Evolutionary conservation across 768 basidiomycete species (phyloP).

Genomic region (Terana coerulea): DNA sequence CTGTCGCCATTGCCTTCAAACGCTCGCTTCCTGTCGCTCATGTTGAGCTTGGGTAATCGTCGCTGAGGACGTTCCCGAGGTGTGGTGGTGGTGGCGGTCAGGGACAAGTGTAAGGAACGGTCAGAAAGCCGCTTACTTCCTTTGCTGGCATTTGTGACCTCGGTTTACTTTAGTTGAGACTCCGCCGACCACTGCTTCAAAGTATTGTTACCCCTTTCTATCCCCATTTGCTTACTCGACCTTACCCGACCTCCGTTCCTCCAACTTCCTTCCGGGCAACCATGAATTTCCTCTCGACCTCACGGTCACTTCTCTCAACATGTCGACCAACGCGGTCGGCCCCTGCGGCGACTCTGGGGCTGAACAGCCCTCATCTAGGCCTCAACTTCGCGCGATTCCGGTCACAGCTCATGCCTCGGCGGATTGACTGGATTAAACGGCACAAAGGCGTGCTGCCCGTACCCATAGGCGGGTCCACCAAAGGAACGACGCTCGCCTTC

Average conservation of each 20-base stretch:
- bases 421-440: conserved; percentile 80
- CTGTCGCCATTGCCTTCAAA: conserved; percentile 52
- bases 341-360: conserved; percentile 2
- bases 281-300: conserved; percentile 30
- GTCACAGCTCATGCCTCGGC: conserved; percentile 72
- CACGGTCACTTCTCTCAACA: conserved; percentile 24
- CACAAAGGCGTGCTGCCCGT: conserved; percentile 89
- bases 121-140: no score
- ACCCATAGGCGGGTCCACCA: conserved; percentile 85
- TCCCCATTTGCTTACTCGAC: not conserved
- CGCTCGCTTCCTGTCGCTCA: conserved; percentile 67
- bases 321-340: conserved; percentile 17
- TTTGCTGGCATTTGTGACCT: no score
- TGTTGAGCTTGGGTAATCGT: conserved; percentile 23
- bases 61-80: not conserved
- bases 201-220: not conserved
- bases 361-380: conserved; percentile 11
- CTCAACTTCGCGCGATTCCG: conserved; percentile 26
- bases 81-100: conserved; percentile 6
- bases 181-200: no score
- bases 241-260: not conserved
- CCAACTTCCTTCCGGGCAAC: not conserved
- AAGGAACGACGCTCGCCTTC: conserved; percentile 88
- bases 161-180: no score
- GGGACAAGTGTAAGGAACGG: no score